phyloP scores from a whole-genome alignment of 148 eudicot genomes.

The Polygonum maritimum region DNA sequence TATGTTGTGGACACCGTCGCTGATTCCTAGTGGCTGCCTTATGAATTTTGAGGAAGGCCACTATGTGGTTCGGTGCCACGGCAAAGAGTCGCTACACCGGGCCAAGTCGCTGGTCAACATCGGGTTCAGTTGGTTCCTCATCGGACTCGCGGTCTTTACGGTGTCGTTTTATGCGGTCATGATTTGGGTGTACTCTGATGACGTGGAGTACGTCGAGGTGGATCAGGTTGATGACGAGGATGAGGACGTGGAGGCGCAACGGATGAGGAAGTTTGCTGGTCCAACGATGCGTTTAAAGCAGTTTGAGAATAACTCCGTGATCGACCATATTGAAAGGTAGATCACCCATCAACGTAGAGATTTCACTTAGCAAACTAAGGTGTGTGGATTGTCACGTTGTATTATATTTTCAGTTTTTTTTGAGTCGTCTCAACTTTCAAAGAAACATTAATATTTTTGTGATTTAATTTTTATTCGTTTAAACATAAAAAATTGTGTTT shows the following conservation, averaged over 20 bases:
- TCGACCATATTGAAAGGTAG: constrained; percentile 57
- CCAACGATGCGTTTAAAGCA: constrained; percentile 18
- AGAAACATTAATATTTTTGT: no score
- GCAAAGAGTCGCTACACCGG: constrained; percentile 41
- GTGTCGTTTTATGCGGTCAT: constrained; percentile 35
- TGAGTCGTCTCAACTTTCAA: no score
- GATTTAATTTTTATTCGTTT: no score
- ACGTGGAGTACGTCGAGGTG: constrained; percentile 21
- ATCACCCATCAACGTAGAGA: no score
- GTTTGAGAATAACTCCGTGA: constrained; percentile 25
- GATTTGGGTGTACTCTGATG: constrained; percentile 20
- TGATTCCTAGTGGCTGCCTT: constrained; percentile 63
- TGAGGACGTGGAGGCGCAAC: constrained; percentile 36
- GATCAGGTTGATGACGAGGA: constrained; percentile 29
- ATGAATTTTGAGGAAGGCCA: constrained; percentile 56
- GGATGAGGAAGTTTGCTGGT: not conserved
- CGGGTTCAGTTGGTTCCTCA: constrained; percentile 62
- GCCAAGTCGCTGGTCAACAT: constrained; percentile 72
- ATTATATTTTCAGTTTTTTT: not conserved
- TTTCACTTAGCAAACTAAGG: not conserved
- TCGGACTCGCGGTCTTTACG: constrained; percentile 34
- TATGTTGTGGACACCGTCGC: constrained; percentile 64
- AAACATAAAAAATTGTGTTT: no score
- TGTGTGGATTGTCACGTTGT: not conserved
- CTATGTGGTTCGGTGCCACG: constrained; percentile 49